A percentile compares a stretch with the other conserved stretches of the same genome.
phyloP scores from a whole-genome alignment of 805 yeast species.

The Saccharomycopsis fodiens region DNA sequence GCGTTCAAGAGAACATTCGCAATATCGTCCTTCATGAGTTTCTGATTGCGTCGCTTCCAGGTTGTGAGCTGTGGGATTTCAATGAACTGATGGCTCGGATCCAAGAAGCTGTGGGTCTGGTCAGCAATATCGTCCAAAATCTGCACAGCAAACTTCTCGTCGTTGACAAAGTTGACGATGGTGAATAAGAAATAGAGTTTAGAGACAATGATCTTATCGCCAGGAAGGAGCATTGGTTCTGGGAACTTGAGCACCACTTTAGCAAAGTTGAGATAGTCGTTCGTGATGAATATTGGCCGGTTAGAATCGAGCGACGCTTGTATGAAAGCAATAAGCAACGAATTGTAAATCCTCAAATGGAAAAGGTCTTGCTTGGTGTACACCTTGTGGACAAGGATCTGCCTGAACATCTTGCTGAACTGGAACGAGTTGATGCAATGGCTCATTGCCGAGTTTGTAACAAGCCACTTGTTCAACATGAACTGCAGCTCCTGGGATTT shows the following conservation, averaged over 20 bases:
- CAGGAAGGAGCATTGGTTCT: slow-evolving; percentile 28
- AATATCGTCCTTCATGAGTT: slow-evolving; percentile 38
- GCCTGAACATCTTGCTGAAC: slow-evolving; percentile 33
- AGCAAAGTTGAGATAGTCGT: slow-evolving; percentile 35
- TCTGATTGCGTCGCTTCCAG: slow-evolving; percentile 41
- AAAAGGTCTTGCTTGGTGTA: slow-evolving; percentile 37
- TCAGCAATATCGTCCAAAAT: slow-evolving; percentile 26
- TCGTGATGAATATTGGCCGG: slow-evolving; percentile 34
- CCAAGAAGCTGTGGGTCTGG: slow-evolving; percentile 25
- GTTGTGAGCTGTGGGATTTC: slow-evolving; percentile 32
- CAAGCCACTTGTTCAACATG: slow-evolving; percentile 43
- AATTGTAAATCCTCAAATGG: slow-evolving; percentile 46
- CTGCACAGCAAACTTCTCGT: slow-evolving; percentile 22
- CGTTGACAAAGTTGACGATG: slow-evolving; percentile 24
- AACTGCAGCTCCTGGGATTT: slow-evolving; percentile 39
- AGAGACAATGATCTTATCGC: slow-evolving; percentile 48
- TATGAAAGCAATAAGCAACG: slow-evolving; percentile 44
- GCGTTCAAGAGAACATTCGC: slow-evolving; percentile 42
- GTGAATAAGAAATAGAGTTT: slow-evolving; percentile 35
- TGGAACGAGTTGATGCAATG: slow-evolving; percentile 41
- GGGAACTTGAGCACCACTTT: slow-evolving; percentile 40
- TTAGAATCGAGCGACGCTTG: slow-evolving; percentile 45
- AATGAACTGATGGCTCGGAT: slow-evolving; percentile 15
- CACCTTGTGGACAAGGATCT: slow-evolving; percentile 27
- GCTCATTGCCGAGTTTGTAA: slow-evolving; percentile 45